phyloP scores from a whole-genome alignment of 2,329 filamentous ascomycete genomes.

The Diaporthe longicolla region DNA sequence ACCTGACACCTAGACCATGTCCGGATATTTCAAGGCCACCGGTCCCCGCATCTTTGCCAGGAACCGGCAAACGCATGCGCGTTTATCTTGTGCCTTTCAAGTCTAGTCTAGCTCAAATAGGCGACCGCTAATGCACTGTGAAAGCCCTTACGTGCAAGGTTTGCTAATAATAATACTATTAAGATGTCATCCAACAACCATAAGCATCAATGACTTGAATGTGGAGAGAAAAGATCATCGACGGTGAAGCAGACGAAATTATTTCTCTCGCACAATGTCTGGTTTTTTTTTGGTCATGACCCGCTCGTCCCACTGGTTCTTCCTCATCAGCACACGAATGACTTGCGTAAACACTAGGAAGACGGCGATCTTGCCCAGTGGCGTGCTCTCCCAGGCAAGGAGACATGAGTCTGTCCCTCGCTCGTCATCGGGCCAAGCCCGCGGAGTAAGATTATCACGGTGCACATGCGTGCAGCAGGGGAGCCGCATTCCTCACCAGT shows the following conservation, averaged over 20 bases:
- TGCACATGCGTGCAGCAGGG: neutral
- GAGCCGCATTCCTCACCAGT: neutral
- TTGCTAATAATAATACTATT: neutral
- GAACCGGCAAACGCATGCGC: slow-evolving; percentile 10
- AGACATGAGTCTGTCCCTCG: slow-evolving; percentile 12
- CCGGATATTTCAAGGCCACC: neutral
- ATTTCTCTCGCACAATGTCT: neutral
- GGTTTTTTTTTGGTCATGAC: neutral
- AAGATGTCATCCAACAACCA: neutral
- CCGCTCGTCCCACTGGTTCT: neutral
- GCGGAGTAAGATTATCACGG: neutral
- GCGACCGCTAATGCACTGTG: slow-evolving; percentile 10
- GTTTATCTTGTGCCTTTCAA: neutral
- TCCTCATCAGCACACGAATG: slow-evolving; percentile 7
- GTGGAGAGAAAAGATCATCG: neutral
- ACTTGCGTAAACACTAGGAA: slow-evolving; percentile 9
- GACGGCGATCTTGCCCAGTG: slow-evolving; percentile 14
- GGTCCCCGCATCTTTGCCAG: neutral
- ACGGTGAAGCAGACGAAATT: neutral
- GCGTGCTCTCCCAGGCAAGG: neutral
- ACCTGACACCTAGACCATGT: neutral
- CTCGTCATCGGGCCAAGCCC: slow-evolving; percentile 27
- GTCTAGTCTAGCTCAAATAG: neutral
- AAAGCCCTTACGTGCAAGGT: neutral
- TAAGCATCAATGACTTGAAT: neutral